Conservation (phyloP, 352 stramenopile species). For the Thalassiosira hispida region DNA sequence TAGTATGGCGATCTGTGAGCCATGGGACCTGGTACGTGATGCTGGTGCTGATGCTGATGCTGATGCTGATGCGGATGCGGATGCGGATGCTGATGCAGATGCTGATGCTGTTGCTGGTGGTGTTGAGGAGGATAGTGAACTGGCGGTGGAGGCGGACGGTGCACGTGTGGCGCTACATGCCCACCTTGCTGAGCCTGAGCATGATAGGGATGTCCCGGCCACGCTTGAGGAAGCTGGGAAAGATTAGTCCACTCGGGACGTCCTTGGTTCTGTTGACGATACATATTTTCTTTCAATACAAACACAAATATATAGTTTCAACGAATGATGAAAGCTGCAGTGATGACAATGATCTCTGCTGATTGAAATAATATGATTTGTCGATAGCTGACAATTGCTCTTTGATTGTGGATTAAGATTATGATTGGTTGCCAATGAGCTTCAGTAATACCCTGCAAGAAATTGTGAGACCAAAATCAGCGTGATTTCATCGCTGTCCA, state of each 20-base stretch:
- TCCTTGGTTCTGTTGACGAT: conserved; percentile 6
- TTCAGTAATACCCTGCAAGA: background rate
- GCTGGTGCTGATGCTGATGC: background rate
- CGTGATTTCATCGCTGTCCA: too few relatives aligned
- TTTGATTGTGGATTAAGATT: conserved; percentile 6
- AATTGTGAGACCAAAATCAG: background rate
- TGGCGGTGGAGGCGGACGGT: conserved; percentile 17
- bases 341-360: too few relatives aligned
- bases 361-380: too few relatives aligned
- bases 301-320: too few relatives aligned
- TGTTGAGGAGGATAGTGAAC: conserved; percentile 28
- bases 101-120: background rate
- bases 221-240: conserved; percentile 5
- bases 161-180: conserved; percentile 10
- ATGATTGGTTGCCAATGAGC: background rate
- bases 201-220: conserved; percentile 43
- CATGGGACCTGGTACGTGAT: background rate
- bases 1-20: conserved; percentile 13
- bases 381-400: background rate
- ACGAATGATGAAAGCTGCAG: too few relatives aligned
- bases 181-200: background rate
- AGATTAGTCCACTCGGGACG: conserved; percentile 15
- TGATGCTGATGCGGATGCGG: conserved; percentile 22
- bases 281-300: conserved; percentile 7
- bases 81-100: conserved; percentile 9